A percentile compares a stretch with the other conserved stretches of the same genome.
Evolutionary conservation across 352 stramenopile genomes (phyloP).

Genomic region (Peronospora belbahrii): DNA sequence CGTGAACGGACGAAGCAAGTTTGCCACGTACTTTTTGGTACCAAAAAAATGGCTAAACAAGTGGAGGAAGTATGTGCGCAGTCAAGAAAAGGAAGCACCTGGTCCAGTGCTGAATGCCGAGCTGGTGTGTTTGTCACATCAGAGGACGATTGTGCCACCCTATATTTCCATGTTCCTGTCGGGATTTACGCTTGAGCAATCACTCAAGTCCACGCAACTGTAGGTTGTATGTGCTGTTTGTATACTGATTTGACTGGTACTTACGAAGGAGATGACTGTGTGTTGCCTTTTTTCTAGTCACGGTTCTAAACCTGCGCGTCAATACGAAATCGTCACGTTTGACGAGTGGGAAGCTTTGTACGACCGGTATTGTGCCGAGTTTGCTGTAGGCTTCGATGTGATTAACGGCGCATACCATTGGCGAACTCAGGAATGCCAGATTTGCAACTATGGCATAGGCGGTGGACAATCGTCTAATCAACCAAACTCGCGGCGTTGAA

Average conservation of each 20-base stretch:
- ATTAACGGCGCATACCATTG: constrained; percentile 76
- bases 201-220: constrained; percentile 64
- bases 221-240: constrained; percentile 24
- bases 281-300: constrained; percentile 24
- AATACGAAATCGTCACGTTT: constrained; percentile 84
- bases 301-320: constrained; percentile 38
- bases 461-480: constrained; percentile 24
- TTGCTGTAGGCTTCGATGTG: constrained; percentile 75
- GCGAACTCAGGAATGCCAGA: constrained; percentile 66
- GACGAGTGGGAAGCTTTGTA: constrained; percentile 80
- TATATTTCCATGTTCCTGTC: constrained; percentile 86
- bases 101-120: constrained; percentile 76
- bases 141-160: constrained; percentile 66
- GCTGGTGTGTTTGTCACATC: constrained; percentile 72
- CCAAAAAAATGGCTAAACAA: constrained; percentile 79
- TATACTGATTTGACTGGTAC: background rate
- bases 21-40: constrained; percentile 65
- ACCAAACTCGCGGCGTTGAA: constrained; percentile 41
- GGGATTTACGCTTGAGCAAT: constrained; percentile 71
- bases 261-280: background rate
- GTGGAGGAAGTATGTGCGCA: constrained; percentile 73
- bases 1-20: constrained; percentile 40
- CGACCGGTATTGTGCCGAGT: constrained; percentile 70
- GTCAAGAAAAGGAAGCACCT: constrained; percentile 41
- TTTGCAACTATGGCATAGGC: constrained; percentile 75